Percentiles rank a stretch among this genome's conserved stretches.
phyloP scores from a whole-genome alignment of 768 basidiomycete genomes.

The Calvatia gigantea region DNA sequence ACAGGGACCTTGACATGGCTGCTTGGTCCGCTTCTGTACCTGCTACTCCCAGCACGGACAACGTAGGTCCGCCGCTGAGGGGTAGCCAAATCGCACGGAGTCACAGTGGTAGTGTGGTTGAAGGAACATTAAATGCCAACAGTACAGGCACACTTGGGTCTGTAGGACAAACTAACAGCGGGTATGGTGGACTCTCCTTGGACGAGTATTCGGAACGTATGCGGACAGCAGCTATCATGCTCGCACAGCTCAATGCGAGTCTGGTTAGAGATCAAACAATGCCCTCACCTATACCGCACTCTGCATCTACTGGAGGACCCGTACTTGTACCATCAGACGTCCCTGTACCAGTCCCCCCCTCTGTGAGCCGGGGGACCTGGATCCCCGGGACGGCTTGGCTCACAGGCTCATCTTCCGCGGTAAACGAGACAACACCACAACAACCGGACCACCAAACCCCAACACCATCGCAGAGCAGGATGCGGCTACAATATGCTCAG shows the following conservation, averaged over 20 bases:
- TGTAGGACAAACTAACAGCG: constrained; percentile 5
- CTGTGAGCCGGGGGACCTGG: constrained; percentile 34
- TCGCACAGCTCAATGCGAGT: constrained; percentile 90
- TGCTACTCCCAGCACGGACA: constrained; percentile 26
- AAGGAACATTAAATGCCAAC: not conserved
- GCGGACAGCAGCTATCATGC: constrained; percentile 98
- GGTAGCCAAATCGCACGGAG: not conserved
- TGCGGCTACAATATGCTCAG: constrained; percentile 77
- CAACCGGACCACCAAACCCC: constrained; percentile 16
- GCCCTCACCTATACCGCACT: constrained; percentile 10
- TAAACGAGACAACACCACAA: constrained; percentile 17
- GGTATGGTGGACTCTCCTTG: constrained; percentile 55
- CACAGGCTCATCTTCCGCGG: constrained; percentile 14
- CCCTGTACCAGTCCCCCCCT: not conserved
- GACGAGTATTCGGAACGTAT: constrained; percentile 99
- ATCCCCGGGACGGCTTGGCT: constrained; percentile 57
- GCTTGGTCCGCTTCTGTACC: constrained; percentile 61
- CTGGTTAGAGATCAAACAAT: constrained; percentile 46
- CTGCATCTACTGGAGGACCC: constrained; percentile 15
- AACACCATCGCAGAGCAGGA: constrained; percentile 36
- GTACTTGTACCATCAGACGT: constrained; percentile 14
- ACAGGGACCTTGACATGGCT: constrained; percentile 83
- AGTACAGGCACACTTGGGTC: not conserved
- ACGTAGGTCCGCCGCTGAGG: constrained; percentile 5
- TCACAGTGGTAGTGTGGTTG: not conserved